Evolutionary conservation across 257 asterid genomes (phyloP), one percentile per base, ranked within the genome.

Genomic region (Nicotiana tomentosiformis): DNA sequence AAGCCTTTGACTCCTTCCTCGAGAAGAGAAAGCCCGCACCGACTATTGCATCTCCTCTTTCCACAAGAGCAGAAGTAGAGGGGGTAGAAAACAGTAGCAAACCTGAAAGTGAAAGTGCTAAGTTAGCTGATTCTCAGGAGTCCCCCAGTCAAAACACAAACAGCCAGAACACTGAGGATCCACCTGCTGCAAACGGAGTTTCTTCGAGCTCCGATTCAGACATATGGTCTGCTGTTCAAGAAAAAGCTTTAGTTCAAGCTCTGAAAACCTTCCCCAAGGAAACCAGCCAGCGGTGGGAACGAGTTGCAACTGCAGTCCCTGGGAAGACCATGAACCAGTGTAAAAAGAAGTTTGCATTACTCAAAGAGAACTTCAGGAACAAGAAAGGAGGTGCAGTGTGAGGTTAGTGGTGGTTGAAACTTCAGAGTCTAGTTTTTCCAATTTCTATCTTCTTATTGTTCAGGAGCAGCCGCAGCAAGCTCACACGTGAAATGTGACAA

Each of bases 1-100:
- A 96, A 86, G 97, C 98, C 83, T 96, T 94, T 15, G 99, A 96
- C 88, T 91, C 98, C 32, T 96, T 96, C 80, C 99, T 96, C 17
- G 99, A 94, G 90, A 96, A 92, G 88, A 88, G 99, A 84, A 96
- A 96, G 90, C 90, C 94, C 76, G 87, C 95, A 10, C 92, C 86
- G 32, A 37, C 93, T 58, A 94, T 94, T 85, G 98, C 87, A 53
- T 94, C 99, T 68, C 99, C 99, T 83, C 98, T 96, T 14, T 57
- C 98, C 78, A 90, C 97, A 3, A 93, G 99, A 85, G 97, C 86
- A 43, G 97, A 92, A 56, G 85, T 84, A 43, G 88, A 65, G 29
- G 91, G 88, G 26, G 77, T 72, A 62, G 70, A 89, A 30, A 87
- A 82, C 53, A 83, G 83, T 84, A 88, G 82, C 18, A 69, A 69